Conservation (phyloP, 805 yeast species). For the Candida tibetensis region DNA sequence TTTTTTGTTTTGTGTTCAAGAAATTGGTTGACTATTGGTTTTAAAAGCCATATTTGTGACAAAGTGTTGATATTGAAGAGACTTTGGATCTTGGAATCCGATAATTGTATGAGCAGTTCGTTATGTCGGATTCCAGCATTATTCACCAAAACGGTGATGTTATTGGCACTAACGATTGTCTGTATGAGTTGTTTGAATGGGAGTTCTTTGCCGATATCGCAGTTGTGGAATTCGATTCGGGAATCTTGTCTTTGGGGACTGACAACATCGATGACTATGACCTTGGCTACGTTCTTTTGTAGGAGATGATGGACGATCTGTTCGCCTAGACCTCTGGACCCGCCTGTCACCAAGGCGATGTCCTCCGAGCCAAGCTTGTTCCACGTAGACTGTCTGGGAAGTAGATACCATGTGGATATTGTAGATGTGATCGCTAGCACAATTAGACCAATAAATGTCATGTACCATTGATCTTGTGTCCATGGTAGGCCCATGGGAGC, state of each 20-base stretch:
- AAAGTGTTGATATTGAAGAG: slow-evolving; percentile 32
- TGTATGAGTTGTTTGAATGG: slow-evolving; percentile 14
- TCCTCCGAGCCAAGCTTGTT: slow-evolving; percentile 1
- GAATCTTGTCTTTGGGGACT: slow-evolving; percentile 11
- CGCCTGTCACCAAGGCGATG: slow-evolving; percentile 48
- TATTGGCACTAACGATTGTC: slow-evolving; percentile 4
- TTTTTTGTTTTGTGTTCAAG: slow-evolving; percentile 4
- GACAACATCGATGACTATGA: slow-evolving; percentile 32
- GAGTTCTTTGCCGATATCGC: slow-evolving; percentile 22
- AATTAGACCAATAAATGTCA: no score
- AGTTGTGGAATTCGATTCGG: slow-evolving; percentile 16
- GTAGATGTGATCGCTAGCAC: no score
- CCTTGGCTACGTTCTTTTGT: slow-evolving; percentile 12
- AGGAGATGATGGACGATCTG: slow-evolving; percentile 32
- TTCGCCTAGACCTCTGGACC: slow-evolving; percentile 49
- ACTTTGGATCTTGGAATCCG: slow-evolving; percentile 17
- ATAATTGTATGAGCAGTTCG: slow-evolving; percentile 24
- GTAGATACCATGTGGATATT: background rate
- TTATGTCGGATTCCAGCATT: slow-evolving; percentile 50
- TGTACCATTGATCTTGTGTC: no score
- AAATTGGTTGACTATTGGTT: slow-evolving; percentile 21
- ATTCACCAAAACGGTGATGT: slow-evolving; percentile 37
- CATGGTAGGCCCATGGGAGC: no score
- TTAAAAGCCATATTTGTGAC: slow-evolving; percentile 27
- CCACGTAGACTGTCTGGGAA: slow-evolving; percentile 4